Conservation (phyloP, 2,329 filamentous ascomycete species). For the Diaporthe vexans region DNA sequence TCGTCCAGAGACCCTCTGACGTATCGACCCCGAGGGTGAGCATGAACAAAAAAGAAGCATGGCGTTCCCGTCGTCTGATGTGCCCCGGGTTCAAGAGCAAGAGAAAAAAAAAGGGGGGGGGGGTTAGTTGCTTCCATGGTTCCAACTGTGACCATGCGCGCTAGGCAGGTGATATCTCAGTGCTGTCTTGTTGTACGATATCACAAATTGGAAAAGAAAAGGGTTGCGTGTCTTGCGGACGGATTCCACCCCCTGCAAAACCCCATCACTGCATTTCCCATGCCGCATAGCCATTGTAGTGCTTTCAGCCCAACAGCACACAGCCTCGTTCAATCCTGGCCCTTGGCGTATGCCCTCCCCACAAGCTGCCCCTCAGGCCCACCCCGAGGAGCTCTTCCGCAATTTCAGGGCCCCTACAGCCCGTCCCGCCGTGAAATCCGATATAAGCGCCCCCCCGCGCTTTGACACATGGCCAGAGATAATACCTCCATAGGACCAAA, state of each 20-base stretch:
- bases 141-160: constrained; percentile 3
- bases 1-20: neutral
- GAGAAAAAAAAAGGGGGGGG: neutral
- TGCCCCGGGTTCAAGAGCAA: neutral
- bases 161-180: constrained; percentile 6
- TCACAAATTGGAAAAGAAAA: neutral
- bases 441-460: constrained; percentile 21
- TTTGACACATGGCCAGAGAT: neutral
- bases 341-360: constrained; percentile 18
- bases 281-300: neutral
- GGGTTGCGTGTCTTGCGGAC: neutral
- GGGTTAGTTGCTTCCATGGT: neutral
- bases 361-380: constrained; percentile 29
- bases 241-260: constrained; percentile 7
- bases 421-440: constrained; percentile 11
- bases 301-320: constrained; percentile 31
- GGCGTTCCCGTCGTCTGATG: constrained; percentile 19
- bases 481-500: neutral
- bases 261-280: neutral
- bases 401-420: constrained; percentile 31
- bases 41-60: constrained; percentile 3
- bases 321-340: constrained; percentile 32
- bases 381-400: constrained; percentile 29
- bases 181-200: neutral
- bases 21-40: neutral